phyloP scores from a whole-genome alignment of 306 rosid genomes.

The Cyclanthera cordifolia region DNA sequence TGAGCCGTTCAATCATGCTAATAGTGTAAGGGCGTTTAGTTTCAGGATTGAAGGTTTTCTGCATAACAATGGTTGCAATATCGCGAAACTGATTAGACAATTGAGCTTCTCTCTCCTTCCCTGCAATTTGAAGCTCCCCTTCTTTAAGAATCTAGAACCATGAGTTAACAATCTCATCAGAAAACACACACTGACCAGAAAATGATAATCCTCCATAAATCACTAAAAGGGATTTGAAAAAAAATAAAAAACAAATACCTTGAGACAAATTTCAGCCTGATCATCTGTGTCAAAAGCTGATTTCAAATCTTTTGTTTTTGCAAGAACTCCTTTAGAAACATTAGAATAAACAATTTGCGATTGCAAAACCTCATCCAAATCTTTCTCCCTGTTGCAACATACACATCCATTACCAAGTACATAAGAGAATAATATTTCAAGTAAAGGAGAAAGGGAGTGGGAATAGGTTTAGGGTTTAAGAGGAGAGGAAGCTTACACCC shows the following conservation, averaged over 20 bases:
- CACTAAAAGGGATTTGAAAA: neutral
- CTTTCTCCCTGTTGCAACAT: slow-evolving; percentile 54
- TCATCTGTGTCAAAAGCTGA: slow-evolving; percentile 81
- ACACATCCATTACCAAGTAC: neutral
- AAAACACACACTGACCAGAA: neutral
- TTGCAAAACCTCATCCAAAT: slow-evolving; percentile 84
- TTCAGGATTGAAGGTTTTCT: slow-evolving; percentile 83
- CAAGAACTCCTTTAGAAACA: slow-evolving; percentile 90
- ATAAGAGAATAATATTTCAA: too few relatives aligned
- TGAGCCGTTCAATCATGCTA: slow-evolving; percentile 83
- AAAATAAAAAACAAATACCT: slow-evolving; percentile 20
- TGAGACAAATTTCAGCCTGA: slow-evolving; percentile 59
- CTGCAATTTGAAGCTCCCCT: slow-evolving; percentile 95
- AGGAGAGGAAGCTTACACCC: slow-evolving; percentile 40
- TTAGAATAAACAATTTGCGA: slow-evolving; percentile 75
- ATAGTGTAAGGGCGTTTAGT: slow-evolving; percentile 93
- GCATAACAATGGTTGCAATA: slow-evolving; percentile 89
- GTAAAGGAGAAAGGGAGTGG: neutral
- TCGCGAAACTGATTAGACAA: slow-evolving; percentile 86
- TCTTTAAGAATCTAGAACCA: slow-evolving; percentile 54
- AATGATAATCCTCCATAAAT: neutral
- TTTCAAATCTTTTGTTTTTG: slow-evolving; percentile 68
- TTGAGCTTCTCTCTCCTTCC: slow-evolving; percentile 88
- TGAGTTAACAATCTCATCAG: neutral
- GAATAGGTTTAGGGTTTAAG: slow-evolving; percentile 14